Conservation (phyloP, 208 protist genomes). For the Crithidia brevicula region DNA sequence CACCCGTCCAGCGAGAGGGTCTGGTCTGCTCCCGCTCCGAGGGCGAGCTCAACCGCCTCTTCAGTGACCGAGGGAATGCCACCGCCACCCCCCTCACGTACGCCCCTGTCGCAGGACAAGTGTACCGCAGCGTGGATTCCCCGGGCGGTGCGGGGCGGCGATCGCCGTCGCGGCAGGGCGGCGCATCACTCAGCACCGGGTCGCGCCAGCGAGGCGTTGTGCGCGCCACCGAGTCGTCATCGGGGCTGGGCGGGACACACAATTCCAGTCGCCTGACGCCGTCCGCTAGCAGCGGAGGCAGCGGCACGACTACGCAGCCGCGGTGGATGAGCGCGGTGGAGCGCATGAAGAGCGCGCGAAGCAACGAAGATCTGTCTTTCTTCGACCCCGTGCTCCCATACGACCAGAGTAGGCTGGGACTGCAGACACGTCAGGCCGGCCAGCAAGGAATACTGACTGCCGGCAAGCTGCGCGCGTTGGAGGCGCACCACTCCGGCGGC, state of each 20-base stretch:
- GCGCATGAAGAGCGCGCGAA: conserved; percentile 37
- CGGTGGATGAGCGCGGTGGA: conserved; percentile 64
- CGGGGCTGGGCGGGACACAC: conserved; percentile 14
- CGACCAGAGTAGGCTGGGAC: conserved; percentile 52
- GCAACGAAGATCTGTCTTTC: conserved; percentile 9
- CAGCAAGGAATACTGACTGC: conserved; percentile 60
- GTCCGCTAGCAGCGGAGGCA: conserved; percentile 8
- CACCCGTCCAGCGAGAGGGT: conserved; percentile 9
- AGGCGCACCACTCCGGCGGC: conserved; percentile 32
- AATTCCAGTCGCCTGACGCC: conserved; percentile 12
- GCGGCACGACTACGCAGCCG: conserved; percentile 19
- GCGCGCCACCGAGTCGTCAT: conserved; percentile 29
- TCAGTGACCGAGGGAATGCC: conserved; percentile 16
- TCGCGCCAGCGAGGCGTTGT: conserved; percentile 29
- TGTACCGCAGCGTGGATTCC: conserved; percentile 10
- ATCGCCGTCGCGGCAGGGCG: conserved; percentile 13
- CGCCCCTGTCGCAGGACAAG: not conserved
- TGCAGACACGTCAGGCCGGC: conserved; percentile 38
- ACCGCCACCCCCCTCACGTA: not conserved
- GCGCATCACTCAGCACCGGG: not conserved
- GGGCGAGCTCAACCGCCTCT: conserved; percentile 26
- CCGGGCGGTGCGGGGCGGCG: conserved; percentile 7
- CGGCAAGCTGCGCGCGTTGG: conserved; percentile 49
- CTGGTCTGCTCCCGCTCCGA: conserved; percentile 21
- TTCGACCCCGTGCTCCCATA: conserved; percentile 48